Evolutionary conservation across 2,329 filamentous ascomycete species (phyloP).

Genomic region (Aspergillus versicolor): DNA sequence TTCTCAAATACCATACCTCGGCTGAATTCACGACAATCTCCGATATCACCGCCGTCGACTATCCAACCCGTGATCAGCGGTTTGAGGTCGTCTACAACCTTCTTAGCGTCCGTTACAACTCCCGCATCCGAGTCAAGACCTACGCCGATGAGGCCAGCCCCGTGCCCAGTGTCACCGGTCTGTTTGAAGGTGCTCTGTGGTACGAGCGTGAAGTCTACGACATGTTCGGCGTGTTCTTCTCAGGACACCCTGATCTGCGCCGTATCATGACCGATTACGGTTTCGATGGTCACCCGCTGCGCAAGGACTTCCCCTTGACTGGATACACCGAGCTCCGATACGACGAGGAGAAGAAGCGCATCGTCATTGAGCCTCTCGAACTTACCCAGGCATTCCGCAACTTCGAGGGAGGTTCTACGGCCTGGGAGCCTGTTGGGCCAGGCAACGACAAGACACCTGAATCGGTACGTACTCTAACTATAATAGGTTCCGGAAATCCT

Average conservation of each 20-base stretch:
- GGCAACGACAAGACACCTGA: conserved; percentile 80
- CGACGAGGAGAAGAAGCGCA: conserved; percentile 99
- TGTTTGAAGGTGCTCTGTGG: conserved; percentile 97
- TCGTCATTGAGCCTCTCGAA: conserved; percentile 96
- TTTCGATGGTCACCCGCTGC: conserved; percentile 93
- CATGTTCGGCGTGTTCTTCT: conserved; percentile 95
- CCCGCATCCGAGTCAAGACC: conserved; percentile 95
- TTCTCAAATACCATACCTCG: conserved; percentile 96
- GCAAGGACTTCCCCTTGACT: conserved; percentile 97
- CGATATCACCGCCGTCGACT: conserved; percentile 92
- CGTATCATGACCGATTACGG: conserved; percentile 99
- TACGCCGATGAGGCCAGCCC: conserved; percentile 96
- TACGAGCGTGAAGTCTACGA: conserved; percentile 98
- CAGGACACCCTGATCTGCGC: conserved; percentile 89
- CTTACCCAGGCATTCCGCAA: conserved; percentile 98
- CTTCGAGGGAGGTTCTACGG: conserved; percentile 83
- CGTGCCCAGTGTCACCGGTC: conserved; percentile 78
- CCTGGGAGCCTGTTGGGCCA: conserved; percentile 67
- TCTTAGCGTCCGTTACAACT: conserved; percentile 92
- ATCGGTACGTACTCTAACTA: conserved; percentile 46
- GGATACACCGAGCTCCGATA: conserved; percentile 98
- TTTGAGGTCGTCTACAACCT: conserved; percentile 99
- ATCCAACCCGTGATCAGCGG: conserved; percentile 88
- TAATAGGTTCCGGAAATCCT: background rate
- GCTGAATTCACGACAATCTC: conserved; percentile 94